Evolutionary conservation across 345 rosid species (phyloP).

Genomic region (Anacardium occidentale): DNA sequence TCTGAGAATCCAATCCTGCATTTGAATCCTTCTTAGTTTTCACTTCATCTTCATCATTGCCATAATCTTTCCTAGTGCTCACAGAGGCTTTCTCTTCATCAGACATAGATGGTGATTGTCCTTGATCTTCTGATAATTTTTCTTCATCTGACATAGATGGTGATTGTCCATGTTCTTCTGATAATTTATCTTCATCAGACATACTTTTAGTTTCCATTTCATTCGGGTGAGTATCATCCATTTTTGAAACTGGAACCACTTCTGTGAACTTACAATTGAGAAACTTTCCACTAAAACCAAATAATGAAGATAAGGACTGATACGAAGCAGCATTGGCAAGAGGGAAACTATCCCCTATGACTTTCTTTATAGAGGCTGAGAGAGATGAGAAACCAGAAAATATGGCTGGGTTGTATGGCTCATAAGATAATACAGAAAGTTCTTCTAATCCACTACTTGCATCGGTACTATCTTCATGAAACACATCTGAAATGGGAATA

Average conservation of each 20-base stretch:
- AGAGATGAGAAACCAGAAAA: constrained; percentile 75
- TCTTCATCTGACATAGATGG: constrained; percentile 33
- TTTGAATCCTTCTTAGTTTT: constrained; percentile 44
- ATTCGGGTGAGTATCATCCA: constrained; percentile 29
- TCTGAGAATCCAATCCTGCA: constrained; percentile 50
- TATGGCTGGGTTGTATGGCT: constrained; percentile 73
- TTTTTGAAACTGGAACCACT: constrained; percentile 41
- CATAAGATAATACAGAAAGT: constrained; percentile 45
- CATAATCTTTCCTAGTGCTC: constrained; percentile 32
- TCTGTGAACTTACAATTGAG: constrained; percentile 29
- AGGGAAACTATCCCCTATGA: constrained; percentile 46
- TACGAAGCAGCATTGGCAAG: constrained; percentile 39
- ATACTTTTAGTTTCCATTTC: constrained; percentile 35
- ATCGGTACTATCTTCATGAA: constrained; percentile 31
- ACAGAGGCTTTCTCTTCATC: constrained; percentile 31
- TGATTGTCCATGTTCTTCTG: constrained; percentile 31
- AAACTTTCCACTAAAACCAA: constrained; percentile 47
- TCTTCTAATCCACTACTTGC: constrained; percentile 29
- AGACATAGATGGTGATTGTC: constrained; percentile 28
- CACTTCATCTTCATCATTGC: constrained; percentile 29
- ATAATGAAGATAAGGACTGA: constrained; percentile 54
- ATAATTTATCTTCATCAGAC: constrained; percentile 33
- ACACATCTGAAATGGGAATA: constrained; percentile 51
- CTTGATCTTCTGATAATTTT: constrained; percentile 30
- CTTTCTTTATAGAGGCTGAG: constrained; percentile 74